Conservation (phyloP, 169 alveolate genomes). For the Nephromyces sp. region DNA sequence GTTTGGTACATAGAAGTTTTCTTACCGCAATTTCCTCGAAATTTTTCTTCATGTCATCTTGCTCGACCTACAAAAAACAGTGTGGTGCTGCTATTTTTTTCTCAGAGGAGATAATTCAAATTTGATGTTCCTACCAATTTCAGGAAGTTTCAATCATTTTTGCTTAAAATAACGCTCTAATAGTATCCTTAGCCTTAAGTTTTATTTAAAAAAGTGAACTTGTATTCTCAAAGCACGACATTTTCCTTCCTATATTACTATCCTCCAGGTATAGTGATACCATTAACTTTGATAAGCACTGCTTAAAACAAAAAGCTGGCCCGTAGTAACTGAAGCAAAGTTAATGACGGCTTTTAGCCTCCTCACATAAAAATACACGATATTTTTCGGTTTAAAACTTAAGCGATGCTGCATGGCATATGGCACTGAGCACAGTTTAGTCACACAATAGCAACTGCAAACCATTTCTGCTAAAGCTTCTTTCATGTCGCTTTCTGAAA, state of each 20-base stretch:
- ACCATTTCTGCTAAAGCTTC: constrained; percentile 47
- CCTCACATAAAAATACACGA: no score
- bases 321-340: no score
- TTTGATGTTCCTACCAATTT: not conserved
- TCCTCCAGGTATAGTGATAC: not conserved
- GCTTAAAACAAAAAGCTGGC: not conserved
- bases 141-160: not conserved
- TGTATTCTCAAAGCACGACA: not conserved
- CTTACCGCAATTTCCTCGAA: constrained; percentile 36
- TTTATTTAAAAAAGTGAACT: not conserved
- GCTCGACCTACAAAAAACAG: constrained; percentile 12
- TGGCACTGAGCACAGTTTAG: no score
- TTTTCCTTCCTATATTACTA: not conserved
- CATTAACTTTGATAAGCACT: not conserved
- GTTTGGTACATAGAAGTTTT: not conserved
- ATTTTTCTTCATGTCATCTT: constrained; percentile 31
- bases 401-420: no score
- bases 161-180: not conserved
- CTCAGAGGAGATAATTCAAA: not conserved
- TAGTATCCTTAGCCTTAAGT: not conserved
- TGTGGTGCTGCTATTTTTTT: not conserved
- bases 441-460: no score
- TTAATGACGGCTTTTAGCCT: no score
- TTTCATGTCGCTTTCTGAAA: constrained; percentile 26
- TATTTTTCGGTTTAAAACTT: no score